phyloP scores from a whole-genome alignment of 108 stramenopile genomes.

The Stephanodiscus minutulus region DNA sequence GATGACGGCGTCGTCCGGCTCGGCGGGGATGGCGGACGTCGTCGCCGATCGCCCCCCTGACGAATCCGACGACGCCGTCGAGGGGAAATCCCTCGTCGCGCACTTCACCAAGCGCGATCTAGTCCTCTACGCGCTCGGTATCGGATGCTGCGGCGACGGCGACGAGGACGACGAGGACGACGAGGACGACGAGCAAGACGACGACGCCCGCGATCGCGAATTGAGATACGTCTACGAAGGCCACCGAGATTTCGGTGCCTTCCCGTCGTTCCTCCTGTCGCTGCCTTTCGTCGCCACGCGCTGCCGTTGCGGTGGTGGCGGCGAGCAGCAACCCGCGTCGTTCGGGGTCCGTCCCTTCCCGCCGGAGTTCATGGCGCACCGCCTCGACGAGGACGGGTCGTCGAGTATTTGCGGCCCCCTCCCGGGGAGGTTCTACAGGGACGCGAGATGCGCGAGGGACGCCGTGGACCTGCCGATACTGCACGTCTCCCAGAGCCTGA shows the following conservation, averaged over 20 bases:
- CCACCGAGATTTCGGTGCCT: constrained; percentile 55
- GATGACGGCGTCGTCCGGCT: background rate
- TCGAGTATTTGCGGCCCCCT: constrained; percentile 39
- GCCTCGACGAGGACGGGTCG: constrained; percentile 43
- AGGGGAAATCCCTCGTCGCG: constrained; percentile 8
- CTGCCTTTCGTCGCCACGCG: constrained; percentile 54
- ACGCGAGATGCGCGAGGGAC: constrained; percentile 15
- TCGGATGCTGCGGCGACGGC: constrained; percentile 62
- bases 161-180: constrained; percentile 19
- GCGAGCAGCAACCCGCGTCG: background rate
- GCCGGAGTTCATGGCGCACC: constrained; percentile 44
- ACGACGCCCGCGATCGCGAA: constrained; percentile 27
- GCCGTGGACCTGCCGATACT: constrained; percentile 54
- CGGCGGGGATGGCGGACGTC: background rate
- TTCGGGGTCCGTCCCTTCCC: constrained; percentile 70
- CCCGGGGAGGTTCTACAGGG: constrained; percentile 32
- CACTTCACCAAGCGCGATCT: constrained; percentile 53
- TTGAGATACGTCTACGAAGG: constrained; percentile 65
- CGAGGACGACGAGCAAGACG: background rate
- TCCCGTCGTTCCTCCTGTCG: constrained; percentile 68
- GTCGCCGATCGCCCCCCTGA: too few species aligned
- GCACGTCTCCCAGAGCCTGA: constrained; percentile 72
- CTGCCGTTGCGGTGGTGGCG: background rate
- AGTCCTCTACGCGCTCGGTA: constrained; percentile 72
- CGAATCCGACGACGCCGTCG: too few species aligned